These are phyloP conservation scores for Colletotrichum brevisporum DNA, from an alignment of 2,329 filamentous ascomycete genomes.

Conservation along the genomic window DNA sequence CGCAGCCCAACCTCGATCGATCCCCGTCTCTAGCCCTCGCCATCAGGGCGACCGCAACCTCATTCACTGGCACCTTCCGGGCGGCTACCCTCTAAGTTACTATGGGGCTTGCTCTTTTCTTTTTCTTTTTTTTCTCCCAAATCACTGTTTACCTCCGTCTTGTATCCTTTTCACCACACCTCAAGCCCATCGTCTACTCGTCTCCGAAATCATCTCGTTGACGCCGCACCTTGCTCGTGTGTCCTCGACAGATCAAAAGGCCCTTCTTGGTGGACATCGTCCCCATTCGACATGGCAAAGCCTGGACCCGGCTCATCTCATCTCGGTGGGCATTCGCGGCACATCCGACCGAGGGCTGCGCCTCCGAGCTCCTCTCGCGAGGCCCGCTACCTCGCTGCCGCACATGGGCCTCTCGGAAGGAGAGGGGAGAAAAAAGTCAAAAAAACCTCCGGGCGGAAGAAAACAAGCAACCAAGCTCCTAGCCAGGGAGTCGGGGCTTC, in stretches of 20 bases:
- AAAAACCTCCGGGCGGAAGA: constrained; percentile 28
- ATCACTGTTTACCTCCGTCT: neutral
- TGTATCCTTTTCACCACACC: neutral
- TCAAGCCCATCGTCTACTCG: neutral
- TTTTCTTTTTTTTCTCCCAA: neutral
- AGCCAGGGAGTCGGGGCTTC: constrained; percentile 19
- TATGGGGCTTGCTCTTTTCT: neutral
- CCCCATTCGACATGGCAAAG: constrained; percentile 3
- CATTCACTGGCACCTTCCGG: neutral
- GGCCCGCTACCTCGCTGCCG: constrained; percentile 11
- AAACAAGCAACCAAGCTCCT: constrained; percentile 26
- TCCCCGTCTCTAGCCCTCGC: neutral
- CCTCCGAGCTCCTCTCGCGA: neutral
- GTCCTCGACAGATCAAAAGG: neutral
- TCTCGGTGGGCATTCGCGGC: constrained; percentile 20
- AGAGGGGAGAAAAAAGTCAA: constrained; percentile 4
- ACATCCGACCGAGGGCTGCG: constrained; percentile 26
- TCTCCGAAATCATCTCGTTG: neutral
- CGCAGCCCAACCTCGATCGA: too few species aligned
- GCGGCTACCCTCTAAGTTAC: neutral
- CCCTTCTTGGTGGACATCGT: neutral
- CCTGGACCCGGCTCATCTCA: constrained; percentile 7
- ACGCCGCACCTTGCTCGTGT: neutral
- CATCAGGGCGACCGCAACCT: neutral
- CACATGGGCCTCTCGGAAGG: constrained; percentile 22